These are phyloP conservation scores for Orbilia oligospora DNA, from an alignment of 2,329 filamentous ascomycete species.

Conservation along the genomic window DNA sequence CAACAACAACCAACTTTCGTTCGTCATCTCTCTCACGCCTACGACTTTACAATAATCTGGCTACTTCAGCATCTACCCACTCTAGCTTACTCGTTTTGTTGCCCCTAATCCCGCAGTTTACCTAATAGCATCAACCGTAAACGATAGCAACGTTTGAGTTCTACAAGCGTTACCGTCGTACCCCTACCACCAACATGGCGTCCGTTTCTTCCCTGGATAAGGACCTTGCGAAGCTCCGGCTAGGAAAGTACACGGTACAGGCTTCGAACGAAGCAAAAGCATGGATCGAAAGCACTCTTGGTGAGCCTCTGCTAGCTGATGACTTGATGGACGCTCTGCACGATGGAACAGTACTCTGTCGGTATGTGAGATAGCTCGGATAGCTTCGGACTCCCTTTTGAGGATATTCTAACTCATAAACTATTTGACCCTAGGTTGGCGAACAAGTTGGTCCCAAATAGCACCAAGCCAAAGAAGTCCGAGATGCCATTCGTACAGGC, in stretches of 20 bases:
- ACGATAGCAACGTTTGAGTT: slow-evolving; percentile 49
- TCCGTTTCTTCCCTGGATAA: slow-evolving; percentile 94
- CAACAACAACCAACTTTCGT: slow-evolving; percentile 19
- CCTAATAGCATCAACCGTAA: neutral
- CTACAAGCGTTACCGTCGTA: slow-evolving; percentile 39
- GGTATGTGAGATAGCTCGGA: slow-evolving; percentile 71
- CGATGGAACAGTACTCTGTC: slow-evolving; percentile 93
- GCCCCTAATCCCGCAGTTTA: neutral
- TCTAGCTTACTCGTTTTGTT: neutral
- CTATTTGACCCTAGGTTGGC: slow-evolving; percentile 19
- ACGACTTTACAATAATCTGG: slow-evolving; percentile 15
- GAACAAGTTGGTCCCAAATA: slow-evolving; percentile 44
- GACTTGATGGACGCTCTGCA: slow-evolving; percentile 89
- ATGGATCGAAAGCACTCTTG: slow-evolving; percentile 88
- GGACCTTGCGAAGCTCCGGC: slow-evolving; percentile 91
- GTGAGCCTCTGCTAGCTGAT: slow-evolving; percentile 75
- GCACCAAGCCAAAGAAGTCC: slow-evolving; percentile 80
- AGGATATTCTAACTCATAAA: neutral
- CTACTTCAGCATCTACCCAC: neutral
- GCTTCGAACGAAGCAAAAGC: slow-evolving; percentile 85
- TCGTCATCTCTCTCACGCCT: slow-evolving; percentile 10
- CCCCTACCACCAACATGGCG: slow-evolving; percentile 75
- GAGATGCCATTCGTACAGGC: slow-evolving; percentile 94
- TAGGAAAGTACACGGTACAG: slow-evolving; percentile 91
- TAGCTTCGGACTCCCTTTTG: slow-evolving; percentile 13